Conservation (phyloP, 1,139 yeast genomes). For the Scheffersomyces lignicola region DNA sequence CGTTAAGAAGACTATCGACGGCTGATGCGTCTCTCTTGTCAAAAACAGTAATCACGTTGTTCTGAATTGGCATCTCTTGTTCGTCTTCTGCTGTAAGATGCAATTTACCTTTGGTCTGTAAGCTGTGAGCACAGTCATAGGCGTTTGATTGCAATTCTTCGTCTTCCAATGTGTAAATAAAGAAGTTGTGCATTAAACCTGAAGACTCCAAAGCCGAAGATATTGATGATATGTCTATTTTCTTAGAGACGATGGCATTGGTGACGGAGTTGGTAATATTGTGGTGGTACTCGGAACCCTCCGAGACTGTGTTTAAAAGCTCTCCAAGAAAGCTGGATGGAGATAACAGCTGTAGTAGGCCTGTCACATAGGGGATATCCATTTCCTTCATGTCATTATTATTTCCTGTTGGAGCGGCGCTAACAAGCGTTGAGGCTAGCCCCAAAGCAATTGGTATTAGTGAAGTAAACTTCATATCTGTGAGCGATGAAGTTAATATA, state of each 20-base stretch:
- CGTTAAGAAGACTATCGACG: no score
- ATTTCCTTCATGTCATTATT: conserved; percentile 12
- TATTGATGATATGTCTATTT: conserved; percentile 19
- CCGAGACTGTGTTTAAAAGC: background rate
- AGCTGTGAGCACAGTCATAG: conserved; percentile 18
- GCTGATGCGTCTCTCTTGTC: no score
- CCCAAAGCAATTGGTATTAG: conserved; percentile 13
- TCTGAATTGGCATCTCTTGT: no score
- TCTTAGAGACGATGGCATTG: background rate
- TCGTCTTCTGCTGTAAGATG: conserved; percentile 11
- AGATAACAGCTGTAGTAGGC: conserved; percentile 12
- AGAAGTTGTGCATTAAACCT: conserved; percentile 20
- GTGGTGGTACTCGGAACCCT: background rate
- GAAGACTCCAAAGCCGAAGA: conserved; percentile 17
- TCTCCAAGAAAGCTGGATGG: conserved; percentile 5
- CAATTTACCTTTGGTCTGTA: conserved; percentile 15
- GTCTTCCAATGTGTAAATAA: conserved; percentile 23
- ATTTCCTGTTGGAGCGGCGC: conserved; percentile 16
- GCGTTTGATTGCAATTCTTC: conserved; percentile 20
- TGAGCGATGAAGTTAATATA: background rate
- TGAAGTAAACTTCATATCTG: conserved; percentile 13
- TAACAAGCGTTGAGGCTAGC: conserved; percentile 14
- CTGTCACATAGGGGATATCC: no score
- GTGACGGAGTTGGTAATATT: background rate
- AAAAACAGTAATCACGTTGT: no score